Conservation (phyloP, 345 rosid genomes). For the Hevea brasiliensis region DNA sequence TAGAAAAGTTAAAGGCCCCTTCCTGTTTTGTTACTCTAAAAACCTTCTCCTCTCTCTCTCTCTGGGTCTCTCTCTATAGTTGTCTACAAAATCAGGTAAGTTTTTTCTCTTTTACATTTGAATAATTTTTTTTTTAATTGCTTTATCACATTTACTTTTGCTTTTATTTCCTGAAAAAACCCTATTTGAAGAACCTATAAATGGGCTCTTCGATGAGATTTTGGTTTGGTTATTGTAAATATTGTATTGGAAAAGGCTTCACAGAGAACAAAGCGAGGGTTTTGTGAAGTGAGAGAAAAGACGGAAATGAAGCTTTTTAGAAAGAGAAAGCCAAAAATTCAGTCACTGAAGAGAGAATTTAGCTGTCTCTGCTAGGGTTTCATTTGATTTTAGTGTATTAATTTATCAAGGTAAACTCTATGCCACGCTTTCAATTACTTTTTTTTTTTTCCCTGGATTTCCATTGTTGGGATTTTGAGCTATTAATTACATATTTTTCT, state of each 20-base stretch:
- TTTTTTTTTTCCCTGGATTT: too few species aligned
- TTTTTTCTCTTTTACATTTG: neutral
- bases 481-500: too few species aligned
- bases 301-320: neutral
- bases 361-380: neutral
- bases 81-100: constrained; percentile 28
- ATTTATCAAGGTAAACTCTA: neutral
- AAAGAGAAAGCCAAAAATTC: neutral
- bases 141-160: constrained; percentile 13
- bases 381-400: neutral
- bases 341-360: neutral
- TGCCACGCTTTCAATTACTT: neutral
- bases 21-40: neutral
- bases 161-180: constrained; percentile 3
- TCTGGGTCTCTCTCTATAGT: too few species aligned
- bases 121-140: constrained; percentile 10
- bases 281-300: neutral
- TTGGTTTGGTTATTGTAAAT: neutral
- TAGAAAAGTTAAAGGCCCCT: neutral
- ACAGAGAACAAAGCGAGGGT: constrained; percentile 16
- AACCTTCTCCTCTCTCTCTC: too few species aligned
- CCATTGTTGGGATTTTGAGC: neutral
- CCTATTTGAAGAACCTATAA: neutral
- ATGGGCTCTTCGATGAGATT: neutral
- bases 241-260: constrained; percentile 4